Percentiles rank a stretch among this genome's conserved stretches.
Conservation (phyloP, 116 monocot genomes). For the Papilionanthe hybrid region DNA sequence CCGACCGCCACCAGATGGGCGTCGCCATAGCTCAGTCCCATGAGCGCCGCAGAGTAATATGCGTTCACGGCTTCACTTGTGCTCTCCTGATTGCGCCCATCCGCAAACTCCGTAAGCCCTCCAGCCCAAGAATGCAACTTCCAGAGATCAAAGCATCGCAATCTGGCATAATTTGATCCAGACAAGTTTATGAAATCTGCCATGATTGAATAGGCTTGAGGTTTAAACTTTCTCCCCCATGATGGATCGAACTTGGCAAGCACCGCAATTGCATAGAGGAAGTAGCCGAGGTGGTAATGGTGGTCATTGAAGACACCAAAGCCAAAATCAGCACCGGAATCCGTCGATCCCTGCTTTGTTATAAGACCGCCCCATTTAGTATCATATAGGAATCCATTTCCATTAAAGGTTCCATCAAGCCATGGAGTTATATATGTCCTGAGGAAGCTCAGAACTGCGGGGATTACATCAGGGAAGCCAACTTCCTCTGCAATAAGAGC, state of each 20-base stretch:
- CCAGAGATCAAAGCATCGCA: conserved; percentile 92
- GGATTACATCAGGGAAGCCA: conserved; percentile 49
- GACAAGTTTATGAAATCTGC: conserved; percentile 80
- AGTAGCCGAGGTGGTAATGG: conserved; percentile 94
- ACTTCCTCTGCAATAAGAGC: conserved; percentile 86
- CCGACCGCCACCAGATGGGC: conserved; percentile 53
- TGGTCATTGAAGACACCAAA: conserved; percentile 94
- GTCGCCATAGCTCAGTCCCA: conserved; percentile 89
- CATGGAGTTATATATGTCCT: conserved; percentile 57
- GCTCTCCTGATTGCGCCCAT: conserved; percentile 98
- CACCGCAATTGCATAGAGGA: conserved; percentile 85
- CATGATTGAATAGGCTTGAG: conserved; percentile 62
- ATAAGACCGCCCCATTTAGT: conserved; percentile 84
- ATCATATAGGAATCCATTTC: conserved; percentile 75
- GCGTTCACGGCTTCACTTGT: conserved; percentile 94
- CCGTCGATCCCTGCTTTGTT: conserved; percentile 61
- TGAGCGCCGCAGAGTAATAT: conserved; percentile 79
- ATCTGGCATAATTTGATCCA: conserved; percentile 37
- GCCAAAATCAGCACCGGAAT: conserved; percentile 86
- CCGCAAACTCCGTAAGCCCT: conserved; percentile 80
- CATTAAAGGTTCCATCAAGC: conserved; percentile 74
- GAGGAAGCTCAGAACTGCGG: conserved; percentile 46
- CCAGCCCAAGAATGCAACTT: conserved; percentile 98
- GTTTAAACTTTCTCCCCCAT: conserved; percentile 78
- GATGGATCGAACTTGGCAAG: conserved; percentile 69